Evolutionary conservation across 257 asterid genomes (phyloP).

Genomic region (Jaltomata sinuosa): DNA sequence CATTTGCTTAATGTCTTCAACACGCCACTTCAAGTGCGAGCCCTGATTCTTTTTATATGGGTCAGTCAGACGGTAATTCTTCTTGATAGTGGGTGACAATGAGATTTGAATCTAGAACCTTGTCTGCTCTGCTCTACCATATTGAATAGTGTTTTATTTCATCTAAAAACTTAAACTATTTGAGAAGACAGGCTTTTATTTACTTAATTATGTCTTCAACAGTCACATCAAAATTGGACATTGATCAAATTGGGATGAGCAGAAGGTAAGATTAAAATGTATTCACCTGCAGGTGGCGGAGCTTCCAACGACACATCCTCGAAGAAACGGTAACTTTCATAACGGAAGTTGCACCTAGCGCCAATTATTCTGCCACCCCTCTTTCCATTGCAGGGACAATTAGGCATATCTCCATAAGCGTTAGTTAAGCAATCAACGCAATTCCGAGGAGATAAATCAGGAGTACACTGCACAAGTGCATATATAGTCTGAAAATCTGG

Average conservation of each 20-base stretch:
- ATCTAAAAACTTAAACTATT: too few relatives aligned
- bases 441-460: conserved; percentile 6
- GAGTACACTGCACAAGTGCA: conserved; percentile 17
- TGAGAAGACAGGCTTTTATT: not conserved
- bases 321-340: not conserved
- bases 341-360: conserved; percentile 9
- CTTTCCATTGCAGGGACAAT: not conserved
- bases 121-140: not conserved
- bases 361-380: conserved; percentile 2
- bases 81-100: too few relatives aligned
- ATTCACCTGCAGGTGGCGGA: too few relatives aligned
- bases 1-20: too few relatives aligned
- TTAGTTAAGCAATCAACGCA: conserved; percentile 7
- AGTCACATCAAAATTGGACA: not conserved
- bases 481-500: not conserved
- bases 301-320: not conserved
- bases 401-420: not conserved
- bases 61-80: too few relatives aligned
- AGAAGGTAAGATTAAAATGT: not conserved
- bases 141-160: too few relatives aligned
- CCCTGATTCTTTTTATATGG: too few relatives aligned
- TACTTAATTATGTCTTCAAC: not conserved
- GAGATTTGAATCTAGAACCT: not conserved
- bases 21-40: not conserved
- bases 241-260: too few relatives aligned